Percentiles rank a stretch among this genome's conserved stretches.
These are phyloP conservation scores for Polysphondylium violaceum DNA, from an alignment of 78 protist species.

Conservation along the genomic window DNA sequence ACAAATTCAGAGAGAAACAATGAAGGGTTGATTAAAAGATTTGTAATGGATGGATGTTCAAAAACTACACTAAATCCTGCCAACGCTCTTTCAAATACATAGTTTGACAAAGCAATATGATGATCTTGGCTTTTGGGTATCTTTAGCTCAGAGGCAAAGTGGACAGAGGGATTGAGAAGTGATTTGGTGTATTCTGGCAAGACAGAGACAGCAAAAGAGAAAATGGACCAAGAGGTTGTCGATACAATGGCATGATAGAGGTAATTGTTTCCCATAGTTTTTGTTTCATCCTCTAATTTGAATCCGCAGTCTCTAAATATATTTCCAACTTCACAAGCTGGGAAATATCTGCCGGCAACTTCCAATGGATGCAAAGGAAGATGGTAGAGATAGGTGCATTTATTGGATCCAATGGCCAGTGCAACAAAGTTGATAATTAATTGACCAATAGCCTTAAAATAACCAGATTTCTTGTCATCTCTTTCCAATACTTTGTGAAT, in stretches of 20 bases:
- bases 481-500: slow-evolving; percentile 1
- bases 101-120: background rate
- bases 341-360: slow-evolving; percentile 24
- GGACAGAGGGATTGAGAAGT: background rate
- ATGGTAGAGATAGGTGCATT: slow-evolving; percentile 25
- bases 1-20: slow-evolving; percentile 37
- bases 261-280: slow-evolving; percentile 10
- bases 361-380: background rate
- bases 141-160: slow-evolving; percentile 19
- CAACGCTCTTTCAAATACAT: slow-evolving; percentile 28
- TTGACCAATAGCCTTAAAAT: slow-evolving; percentile 1
- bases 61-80: slow-evolving; percentile 17
- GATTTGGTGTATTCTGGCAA: background rate
- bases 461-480: background rate
- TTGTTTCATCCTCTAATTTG: background rate
- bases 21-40: slow-evolving; percentile 13
- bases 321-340: slow-evolving; percentile 54
- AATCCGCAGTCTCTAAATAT: slow-evolving; percentile 71
- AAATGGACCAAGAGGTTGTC: slow-evolving; percentile 40
- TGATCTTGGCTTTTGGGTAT: background rate
- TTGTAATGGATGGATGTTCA: background rate
- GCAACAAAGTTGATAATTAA: slow-evolving; percentile 31
- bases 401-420: slow-evolving; percentile 7
- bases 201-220: slow-evolving; percentile 12
- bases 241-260: slow-evolving; percentile 21